Evolutionary conservation across 306 rosid genomes (phyloP).

Genomic region (Cucumis sativus): Cucumber_9930_V3 NC_026661.2:1986001-1986500

Average conservation of each 20-base stretch:
- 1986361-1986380: slow-evolving; percentile 20
- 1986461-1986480: background rate
- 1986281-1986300: slow-evolving; percentile 27
- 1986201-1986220: slow-evolving; percentile 22
- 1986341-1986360: slow-evolving; percentile 9
- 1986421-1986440: background rate
- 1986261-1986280: slow-evolving; percentile 33
- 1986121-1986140: slow-evolving; percentile 27
- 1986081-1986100: background rate
- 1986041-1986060: background rate
- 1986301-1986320: slow-evolving; percentile 20
- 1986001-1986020: slow-evolving; percentile 27
- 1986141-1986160: slow-evolving; percentile 25
- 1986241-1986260: slow-evolving; percentile 21
- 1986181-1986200: slow-evolving; percentile 21
- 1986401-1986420: slow-evolving; percentile 30
- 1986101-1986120: background rate
- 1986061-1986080: background rate
- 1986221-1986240: slow-evolving; percentile 20
- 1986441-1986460: background rate
- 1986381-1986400: slow-evolving; percentile 27
- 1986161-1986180: slow-evolving; percentile 22
- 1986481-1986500: background rate
- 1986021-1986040: slow-evolving; percentile 18
- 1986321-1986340: slow-evolving; percentile 19